Evolutionary conservation across 768 basidiomycete species (phyloP), one percentile per base, ranked within the genome.

Genomic region (Hygrocybe coccinea): DNA sequence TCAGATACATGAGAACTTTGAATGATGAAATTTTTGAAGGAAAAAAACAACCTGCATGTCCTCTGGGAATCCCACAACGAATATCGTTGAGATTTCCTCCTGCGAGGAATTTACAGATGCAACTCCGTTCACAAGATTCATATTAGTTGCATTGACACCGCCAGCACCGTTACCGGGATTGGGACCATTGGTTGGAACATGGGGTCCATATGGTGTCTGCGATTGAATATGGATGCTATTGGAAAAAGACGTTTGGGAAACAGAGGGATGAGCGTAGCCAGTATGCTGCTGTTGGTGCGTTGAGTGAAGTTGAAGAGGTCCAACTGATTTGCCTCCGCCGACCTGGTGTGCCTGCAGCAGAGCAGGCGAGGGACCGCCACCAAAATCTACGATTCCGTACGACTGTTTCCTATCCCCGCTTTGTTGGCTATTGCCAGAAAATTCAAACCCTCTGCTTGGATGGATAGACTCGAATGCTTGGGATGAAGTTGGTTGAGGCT

Each of bases 61-160:
- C 55, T 99, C 97, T 3, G 97, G 97, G 69, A 99, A 99, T 0
- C 97, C 97, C 24, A 98, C 95, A 2, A 99, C 95, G 60, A 99
- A 99, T 60, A 97, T 95, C 5, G 94, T 97, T 10, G 89, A 94
- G 46, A 97, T 97, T 64, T 95, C 93, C 69, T 97, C 95, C 56
- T 83, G 82, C 37, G 73, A 69, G 29, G 66, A 57, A 33, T 65
- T 67, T 2, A 65, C 56, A 25, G 60, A 67, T 12, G 48, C 43
- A 34, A 63, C 62, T 47, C 69, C 71, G 39, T 57, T 56, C 33
- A 68, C 56, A 47, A 58, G 58, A 22, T 69, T 64, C 53, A 67
- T 59, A 22, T 64, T 62, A 14, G 66, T 52, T 9, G 63, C 61
- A 12, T 68, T 34, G 14, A 74, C 50, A 41, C 69, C 71, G 49